A percentile compares a stretch with the other conserved stretches of the same genome.
Evolutionary conservation across 179 eudicot genomes (phyloP).

Genomic region (Camellia oleifera): DNA sequence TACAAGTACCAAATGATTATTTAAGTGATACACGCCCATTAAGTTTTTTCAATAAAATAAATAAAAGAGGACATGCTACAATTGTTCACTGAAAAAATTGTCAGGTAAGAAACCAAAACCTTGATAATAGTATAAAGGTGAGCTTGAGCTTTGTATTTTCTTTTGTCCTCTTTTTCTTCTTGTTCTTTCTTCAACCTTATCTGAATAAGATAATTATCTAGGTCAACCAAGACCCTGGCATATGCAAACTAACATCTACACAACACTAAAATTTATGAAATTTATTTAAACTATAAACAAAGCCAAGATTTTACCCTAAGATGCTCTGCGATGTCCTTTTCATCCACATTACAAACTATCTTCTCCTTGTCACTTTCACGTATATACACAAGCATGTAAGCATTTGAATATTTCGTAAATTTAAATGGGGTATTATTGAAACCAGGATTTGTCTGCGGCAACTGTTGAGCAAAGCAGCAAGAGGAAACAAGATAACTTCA

Average conservation of each 20-base stretch:
- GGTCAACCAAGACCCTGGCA: not conserved
- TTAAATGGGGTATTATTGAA: slow-evolving; percentile 78
- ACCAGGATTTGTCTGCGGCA: slow-evolving; percentile 81
- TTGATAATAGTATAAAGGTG: slow-evolving; percentile 89
- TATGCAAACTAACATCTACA: not conserved
- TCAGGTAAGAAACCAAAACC: slow-evolving; percentile 34
- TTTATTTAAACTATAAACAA: not conserved
- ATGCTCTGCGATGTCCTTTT: slow-evolving; percentile 87
- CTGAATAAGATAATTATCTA: slow-evolving; percentile 28
- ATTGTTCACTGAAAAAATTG: not conserved
- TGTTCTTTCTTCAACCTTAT: slow-evolving; percentile 80
- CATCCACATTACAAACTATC: slow-evolving; percentile 78
- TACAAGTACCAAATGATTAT: slow-evolving; percentile 19
- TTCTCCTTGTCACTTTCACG: slow-evolving; percentile 89
- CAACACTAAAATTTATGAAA: not conserved
- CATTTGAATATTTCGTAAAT: slow-evolving; percentile 86
- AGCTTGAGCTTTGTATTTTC: slow-evolving; percentile 75
- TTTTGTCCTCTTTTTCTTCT: slow-evolving; percentile 80
- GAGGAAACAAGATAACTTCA: not conserved
- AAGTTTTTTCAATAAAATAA: not conserved
- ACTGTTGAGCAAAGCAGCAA: slow-evolving; percentile 30
- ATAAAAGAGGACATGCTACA: too few species aligned
- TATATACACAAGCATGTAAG: slow-evolving; percentile 91
- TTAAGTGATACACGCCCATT: slow-evolving; percentile 8
- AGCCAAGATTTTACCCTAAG: slow-evolving; percentile 52